Evolutionary conservation across 225 moss, liverwort and hornwort genomes (phyloP), one percentile per base, ranked within the genome.

Genomic region (Physcomitrellopsis africana): DNA sequence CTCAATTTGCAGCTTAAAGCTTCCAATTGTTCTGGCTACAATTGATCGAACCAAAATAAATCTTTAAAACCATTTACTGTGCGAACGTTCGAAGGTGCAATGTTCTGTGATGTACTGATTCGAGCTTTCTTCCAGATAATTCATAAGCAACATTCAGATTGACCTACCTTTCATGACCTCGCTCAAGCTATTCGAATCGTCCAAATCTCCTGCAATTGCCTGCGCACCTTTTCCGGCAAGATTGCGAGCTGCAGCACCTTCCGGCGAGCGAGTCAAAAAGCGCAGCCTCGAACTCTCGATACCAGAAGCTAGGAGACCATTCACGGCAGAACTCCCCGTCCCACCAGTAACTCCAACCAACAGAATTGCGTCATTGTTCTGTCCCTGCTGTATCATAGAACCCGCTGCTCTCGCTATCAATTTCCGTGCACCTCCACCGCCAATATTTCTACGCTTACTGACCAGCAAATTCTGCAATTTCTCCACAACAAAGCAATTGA

Each of bases 331-430:
- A 27, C 80, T 55, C 7, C 87, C 88, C 11, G 88, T 85, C 24
- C 88, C 78, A 20, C 88, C 85, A 17, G 85, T 88, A 13, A 88
- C 85, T 49, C 88, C 88, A 47, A 88, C 78, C 10, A 88, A 61
- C 56, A 88, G 75, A 52, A 85, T 48, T 19, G 66, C 29, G 51
- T 63, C 68, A 44, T 23, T 74, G 37, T 20, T 15, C 16, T 62
- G 49, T 61, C 57, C 58, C 43, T 15, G 47, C 17, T 60, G 22
- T 44, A 47, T 9, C 9, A 45, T 24, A 29, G 63, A 56, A 67
- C 67, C 58, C 9, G 76, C 68, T 22, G 75, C 75, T 52, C 77
- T 60, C 54, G 20, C 63, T 43, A 19, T 29, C 55, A 57, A 29
- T 42, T 46, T 66, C 8, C 20, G 18, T 5, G 22, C 29, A 46